Evolutionary conservation across 2,329 filamentous ascomycete species (phyloP), one percentile per base, ranked within the genome.

Genomic region (Allantophomopsis cytisporea): DNA sequence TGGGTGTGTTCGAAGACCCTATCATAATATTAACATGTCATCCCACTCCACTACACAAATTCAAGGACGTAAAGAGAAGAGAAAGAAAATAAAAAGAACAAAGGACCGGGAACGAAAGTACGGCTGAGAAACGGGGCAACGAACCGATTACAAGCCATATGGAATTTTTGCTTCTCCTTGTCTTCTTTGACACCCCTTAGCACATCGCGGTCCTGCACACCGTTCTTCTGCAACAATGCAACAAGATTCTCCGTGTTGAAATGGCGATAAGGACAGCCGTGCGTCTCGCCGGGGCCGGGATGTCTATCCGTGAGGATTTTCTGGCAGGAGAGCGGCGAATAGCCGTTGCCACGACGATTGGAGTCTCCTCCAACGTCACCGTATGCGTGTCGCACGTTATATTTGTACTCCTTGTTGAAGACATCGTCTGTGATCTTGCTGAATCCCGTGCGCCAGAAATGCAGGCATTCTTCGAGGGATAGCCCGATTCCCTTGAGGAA

Each of bases 401-500:
- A 98, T 35, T 83, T 75, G 63, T 98, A 96, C 56, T 95, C 87
- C 56, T 95, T 96, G 62, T 93, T 93, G 71, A 96, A 98, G 30
- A 80, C 80, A 53, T 96, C 89, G 53, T 96, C 91, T 0, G 84
- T 88, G 47, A 93, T 76, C 48, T 86, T 82, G 56, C 77, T 78
- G 71, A 98, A 96, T 20, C 73, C 69, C 45, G 76, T 73, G 10
- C 91, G 80, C 91, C 91, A 98, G 66, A 98, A 98, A 11, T 86
- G 51, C 17, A 98, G 71, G 50, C 78, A 86, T 60, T 98, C 89
- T 54, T 95, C 87, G n/a, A 98, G 66, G 46, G 75, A 86, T 20
- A 98, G 67, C 0, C 91, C 91, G 43, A 96, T 86, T 33, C 91
- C 91, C 61, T 98, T 98, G 42, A 98, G 71, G 71, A 98, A 98